Conservation (phyloP, 306 rosid species). For the Prunus mume region DNA sequence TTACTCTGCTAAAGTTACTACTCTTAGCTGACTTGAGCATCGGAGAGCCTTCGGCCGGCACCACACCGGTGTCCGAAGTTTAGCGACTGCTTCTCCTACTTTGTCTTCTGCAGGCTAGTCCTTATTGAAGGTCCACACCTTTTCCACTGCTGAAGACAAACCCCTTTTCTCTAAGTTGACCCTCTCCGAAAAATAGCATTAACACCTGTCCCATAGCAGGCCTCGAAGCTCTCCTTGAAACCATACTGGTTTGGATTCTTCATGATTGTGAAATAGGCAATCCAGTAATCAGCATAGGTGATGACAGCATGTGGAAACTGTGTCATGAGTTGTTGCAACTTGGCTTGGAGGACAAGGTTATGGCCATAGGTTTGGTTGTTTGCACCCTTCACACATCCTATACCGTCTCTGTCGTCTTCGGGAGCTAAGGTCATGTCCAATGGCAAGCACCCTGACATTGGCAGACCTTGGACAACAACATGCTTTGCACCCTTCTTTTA, state of each 20-base stretch:
- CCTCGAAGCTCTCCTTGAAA: conserved; percentile 54
- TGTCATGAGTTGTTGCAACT: conserved; percentile 46
- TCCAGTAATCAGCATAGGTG: conserved; percentile 73
- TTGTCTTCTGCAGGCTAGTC: too few relatives aligned
- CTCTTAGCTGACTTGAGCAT: too few relatives aligned
- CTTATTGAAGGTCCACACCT: too few relatives aligned
- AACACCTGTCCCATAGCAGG: conserved; percentile 83
- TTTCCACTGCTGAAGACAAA: too few relatives aligned
- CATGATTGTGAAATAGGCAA: conserved; percentile 60
- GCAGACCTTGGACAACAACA: conserved; percentile 74
- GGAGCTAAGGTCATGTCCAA: conserved; percentile 58
- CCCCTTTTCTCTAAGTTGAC: too few relatives aligned
- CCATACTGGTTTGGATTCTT: conserved; percentile 52
- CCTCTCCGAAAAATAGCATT: too few relatives aligned
- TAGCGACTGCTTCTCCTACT: too few relatives aligned
- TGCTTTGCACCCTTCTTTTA: conserved; percentile 80
- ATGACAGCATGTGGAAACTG: conserved; percentile 63
- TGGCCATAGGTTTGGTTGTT: conserved; percentile 58
- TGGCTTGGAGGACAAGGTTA: conserved; percentile 47
- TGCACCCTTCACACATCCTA: conserved; percentile 75
- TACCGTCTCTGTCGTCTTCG: conserved; percentile 55
- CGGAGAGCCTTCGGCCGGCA: too few relatives aligned
- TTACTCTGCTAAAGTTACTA: too few relatives aligned
- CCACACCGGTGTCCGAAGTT: too few relatives aligned
- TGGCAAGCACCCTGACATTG: conserved; percentile 71